Evolutionary conservation across 331 rosid species (phyloP), one percentile per base, ranked within the genome.

Genomic region (Rosa hybrid): DNA sequence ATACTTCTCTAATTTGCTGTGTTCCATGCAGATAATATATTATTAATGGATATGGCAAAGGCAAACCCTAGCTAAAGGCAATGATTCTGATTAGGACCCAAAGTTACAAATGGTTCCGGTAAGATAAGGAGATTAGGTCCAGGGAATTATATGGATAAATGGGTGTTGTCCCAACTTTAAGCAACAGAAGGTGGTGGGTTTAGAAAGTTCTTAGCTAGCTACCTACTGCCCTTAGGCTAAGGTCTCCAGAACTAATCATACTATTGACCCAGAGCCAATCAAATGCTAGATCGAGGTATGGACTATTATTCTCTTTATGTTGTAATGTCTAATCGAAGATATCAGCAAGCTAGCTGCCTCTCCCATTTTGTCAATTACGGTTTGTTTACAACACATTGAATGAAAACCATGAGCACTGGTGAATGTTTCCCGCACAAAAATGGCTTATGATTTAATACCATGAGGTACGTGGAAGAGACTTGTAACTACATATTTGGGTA

Each of bases 121-220:
- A 67, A 72, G 87, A 77, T 84, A 34, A 64, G 81, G 75, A 62
- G 46, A 44, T 72, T 44, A 45, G 76, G 68, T 78, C 45, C 76
- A 64, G 6, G 71, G 54, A 45, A 72, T 71, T 71, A 71, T 46
- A 51, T 60, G 50, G 50, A 12, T 45, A 2, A 48, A 50, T 54
- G 83, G 80, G 42, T 54, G 64, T 17, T 80, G 84, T 84, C 84
- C 48, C 17, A 27, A 18, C 82, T 84, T 84, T 84, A 81, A 63
- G 64, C 80, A 81, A 77, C 84, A 81, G 1, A 23, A 18, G 8
- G 5, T 77, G 67, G 77, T 77, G 87, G 84, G 80, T 17, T 57
- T 71, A 69, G 27, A 46, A 68, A 27, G 23, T 41, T 20, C 46
- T 71, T 45, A 46, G 80, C 14, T 62, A 68, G 49, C 25, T 17